phyloP scores from a whole-genome alignment of 2,329 filamentous ascomycete species.

The Cladosporium austrohemisphaericum region DNA sequence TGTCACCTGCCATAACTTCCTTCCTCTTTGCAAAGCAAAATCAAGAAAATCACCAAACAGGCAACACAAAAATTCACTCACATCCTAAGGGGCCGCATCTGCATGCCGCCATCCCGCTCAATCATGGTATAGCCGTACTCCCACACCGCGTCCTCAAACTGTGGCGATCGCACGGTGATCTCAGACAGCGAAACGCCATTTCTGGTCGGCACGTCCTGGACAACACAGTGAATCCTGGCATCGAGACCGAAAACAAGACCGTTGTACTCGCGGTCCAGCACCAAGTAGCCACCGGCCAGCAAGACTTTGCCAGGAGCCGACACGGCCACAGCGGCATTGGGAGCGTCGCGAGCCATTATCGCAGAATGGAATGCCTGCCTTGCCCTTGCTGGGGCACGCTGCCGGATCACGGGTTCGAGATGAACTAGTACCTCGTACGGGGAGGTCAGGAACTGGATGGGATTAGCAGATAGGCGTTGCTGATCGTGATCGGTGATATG shows the following conservation, averaged over 20 bases:
- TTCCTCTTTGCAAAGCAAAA: no score
- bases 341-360: slow-evolving; percentile 6
- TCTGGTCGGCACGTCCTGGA: slow-evolving; percentile 55
- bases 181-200: slow-evolving; percentile 61
- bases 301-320: slow-evolving; percentile 97
- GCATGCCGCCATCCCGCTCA: slow-evolving; percentile 71
- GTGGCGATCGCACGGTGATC: slow-evolving; percentile 84
- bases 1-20: background rate
- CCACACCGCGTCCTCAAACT: slow-evolving; percentile 86
- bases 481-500: slow-evolving; percentile 9
- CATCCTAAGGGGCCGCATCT: slow-evolving; percentile 74
- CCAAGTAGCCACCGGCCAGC: slow-evolving; percentile 89
- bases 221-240: slow-evolving; percentile 59
- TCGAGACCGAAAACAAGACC: slow-evolving; percentile 65
- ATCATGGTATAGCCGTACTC: slow-evolving; percentile 73
- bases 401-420: background rate
- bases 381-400: background rate
- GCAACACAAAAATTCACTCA: slow-evolving; percentile 48
- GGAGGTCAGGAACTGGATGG: background rate
- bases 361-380: background rate
- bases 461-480: background rate
- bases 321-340: slow-evolving; percentile 42
- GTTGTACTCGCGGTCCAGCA: slow-evolving; percentile 82
- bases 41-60: background rate
- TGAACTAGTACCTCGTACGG: no score